Evolutionary conservation across 192 early-diverging fungal species (phyloP).

Genomic region (Phlyctochytrium planicorne): DNA sequence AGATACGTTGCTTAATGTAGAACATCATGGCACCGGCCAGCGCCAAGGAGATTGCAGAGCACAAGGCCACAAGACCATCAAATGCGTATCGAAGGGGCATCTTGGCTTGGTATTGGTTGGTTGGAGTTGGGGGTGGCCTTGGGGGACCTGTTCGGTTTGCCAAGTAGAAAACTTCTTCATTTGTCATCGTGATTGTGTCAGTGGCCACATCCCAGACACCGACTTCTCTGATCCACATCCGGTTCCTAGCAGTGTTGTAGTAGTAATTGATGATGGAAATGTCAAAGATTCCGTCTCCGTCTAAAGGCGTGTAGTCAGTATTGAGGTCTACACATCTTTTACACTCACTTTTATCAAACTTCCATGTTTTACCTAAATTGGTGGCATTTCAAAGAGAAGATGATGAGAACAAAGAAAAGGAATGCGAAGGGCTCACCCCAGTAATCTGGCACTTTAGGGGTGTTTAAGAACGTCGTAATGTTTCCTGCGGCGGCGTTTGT

Average conservation of each 20-base stretch:
- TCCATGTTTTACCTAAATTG: too few species aligned
- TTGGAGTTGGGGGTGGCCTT: background rate
- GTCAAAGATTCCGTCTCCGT: background rate
- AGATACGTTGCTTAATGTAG: background rate
- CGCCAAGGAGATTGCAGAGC: background rate
- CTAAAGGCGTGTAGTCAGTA: background rate
- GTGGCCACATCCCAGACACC: background rate
- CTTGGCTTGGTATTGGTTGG: background rate
- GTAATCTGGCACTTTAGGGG: background rate
- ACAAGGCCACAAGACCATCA: background rate
- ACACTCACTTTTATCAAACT: constrained; percentile 4
- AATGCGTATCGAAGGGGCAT: constrained; percentile 8
- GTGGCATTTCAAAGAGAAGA: too few species aligned
- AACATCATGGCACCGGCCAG: background rate
- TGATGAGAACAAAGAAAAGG: too few species aligned
- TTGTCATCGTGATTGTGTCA: background rate
- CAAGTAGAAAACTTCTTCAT: background rate
- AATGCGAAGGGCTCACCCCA: too few species aligned
- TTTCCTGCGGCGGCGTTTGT: background rate
- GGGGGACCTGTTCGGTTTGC: background rate
- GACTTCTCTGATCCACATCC: background rate
- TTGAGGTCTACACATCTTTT: background rate
- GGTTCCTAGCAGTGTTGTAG: background rate
- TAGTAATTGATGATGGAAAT: background rate
- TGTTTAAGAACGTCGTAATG: background rate